A percentile compares a stretch with the other conserved stretches of the same genome.
Conservation (phyloP, 225 moss, liverwort and hornwort species). For the Antitrichia curtipendula region DNA sequence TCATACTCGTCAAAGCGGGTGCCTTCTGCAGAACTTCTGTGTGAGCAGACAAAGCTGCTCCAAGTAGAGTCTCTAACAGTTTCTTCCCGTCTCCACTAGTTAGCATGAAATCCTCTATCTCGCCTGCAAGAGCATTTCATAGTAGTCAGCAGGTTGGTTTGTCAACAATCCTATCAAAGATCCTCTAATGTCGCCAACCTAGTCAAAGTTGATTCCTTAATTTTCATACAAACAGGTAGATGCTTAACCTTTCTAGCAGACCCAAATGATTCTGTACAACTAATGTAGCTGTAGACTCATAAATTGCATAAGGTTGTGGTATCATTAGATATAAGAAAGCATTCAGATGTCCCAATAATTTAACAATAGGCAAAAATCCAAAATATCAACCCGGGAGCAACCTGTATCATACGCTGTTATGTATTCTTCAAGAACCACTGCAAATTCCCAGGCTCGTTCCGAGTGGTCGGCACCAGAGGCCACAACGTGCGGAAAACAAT, state of each 20-base stretch:
- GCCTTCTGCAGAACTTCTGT: slow-evolving; percentile 32
- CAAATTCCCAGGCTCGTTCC: slow-evolving; percentile 61
- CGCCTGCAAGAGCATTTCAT: slow-evolving; percentile 9
- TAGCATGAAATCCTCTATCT: slow-evolving; percentile 2
- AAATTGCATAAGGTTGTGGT: background rate
- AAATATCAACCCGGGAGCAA: background rate
- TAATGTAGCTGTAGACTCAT: background rate
- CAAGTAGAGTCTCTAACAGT: slow-evolving; percentile 58
- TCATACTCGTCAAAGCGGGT: slow-evolving; percentile 1
- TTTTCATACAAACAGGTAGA: background rate
- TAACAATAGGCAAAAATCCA: background rate
- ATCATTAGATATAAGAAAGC: background rate
- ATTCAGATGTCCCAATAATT: background rate
- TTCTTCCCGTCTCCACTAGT: slow-evolving; percentile 9
- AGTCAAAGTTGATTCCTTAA: no score
- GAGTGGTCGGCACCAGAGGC: slow-evolving; percentile 20
- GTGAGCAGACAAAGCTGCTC: slow-evolving; percentile 64
- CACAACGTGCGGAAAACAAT: slow-evolving; percentile 54
- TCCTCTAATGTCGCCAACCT: background rate
- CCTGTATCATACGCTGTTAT: slow-evolving; percentile 28
- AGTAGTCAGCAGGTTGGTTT: background rate
- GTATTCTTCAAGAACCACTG: slow-evolving; percentile 35
- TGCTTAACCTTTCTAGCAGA: background rate
- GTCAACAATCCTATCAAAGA: background rate
- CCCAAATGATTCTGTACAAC: background rate